Evolutionary conservation across 1,139 yeast genomes (phyloP), one percentile per base, ranked within the genome.

Genomic region (Debaryomyces subglobosus): DNA sequence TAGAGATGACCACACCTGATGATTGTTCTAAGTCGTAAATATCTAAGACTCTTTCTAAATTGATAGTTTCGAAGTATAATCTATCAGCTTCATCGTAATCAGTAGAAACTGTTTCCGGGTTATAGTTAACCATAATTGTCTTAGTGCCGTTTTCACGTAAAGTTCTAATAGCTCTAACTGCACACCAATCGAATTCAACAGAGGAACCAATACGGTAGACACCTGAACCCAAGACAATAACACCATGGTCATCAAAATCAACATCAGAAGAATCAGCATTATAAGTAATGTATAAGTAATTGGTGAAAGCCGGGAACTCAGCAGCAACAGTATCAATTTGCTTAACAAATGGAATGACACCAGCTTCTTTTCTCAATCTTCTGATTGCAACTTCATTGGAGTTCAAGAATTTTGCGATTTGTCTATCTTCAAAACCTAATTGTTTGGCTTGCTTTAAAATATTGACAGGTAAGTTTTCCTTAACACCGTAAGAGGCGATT

Each of bases 291-390:
- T 94, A 94, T 69, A 94, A 80, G 73, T 94, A 94, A 77, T 94
- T 94, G 65, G 99, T 94, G 75, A 72, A 83, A 45, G 98, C 97
- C 48, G 99, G 99, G 85, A 94, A 94, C 71, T 94, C 99, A 47
- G 99, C 99, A 49, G 99, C 99, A 60, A 94, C 97, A 33, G 99
- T 94, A 77, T 94, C 99, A 63, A 94, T 94, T 74, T 92, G 97
- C 72, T 94, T 94, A 57, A 92, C 98, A 67, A 89, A 90, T 61
- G 99, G 99, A 56, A 85, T 74, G 56, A 94, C 85, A 52, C 96
- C 96, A 49, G 83, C 84, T 63, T 90, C 96, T 65, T 88, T 85
- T 78, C 99, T 86, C 62, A 88, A 76, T 69, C 96, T 82, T 74
- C 99, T 86, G 58, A 94, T 86, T 48, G 96, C 96, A 53, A 91